These are phyloP conservation scores for Neonectria magnoliae DNA, from an alignment of 2,329 filamentous ascomycete species.

Conservation along the genomic window DNA sequence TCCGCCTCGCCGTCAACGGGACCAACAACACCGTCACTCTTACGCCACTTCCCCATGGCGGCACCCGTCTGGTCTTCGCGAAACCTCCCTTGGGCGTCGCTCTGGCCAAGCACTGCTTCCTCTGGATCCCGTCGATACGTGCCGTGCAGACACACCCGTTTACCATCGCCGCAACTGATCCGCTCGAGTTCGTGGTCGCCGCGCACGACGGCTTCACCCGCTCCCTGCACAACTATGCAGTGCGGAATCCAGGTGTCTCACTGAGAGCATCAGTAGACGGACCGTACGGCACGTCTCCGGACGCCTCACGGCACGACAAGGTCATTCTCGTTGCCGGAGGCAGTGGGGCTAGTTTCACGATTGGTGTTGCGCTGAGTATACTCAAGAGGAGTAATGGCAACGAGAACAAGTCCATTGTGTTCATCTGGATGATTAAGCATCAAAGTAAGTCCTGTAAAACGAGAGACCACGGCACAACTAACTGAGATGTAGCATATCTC, in stretches of 20 bases:
- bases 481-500: constrained; percentile 44
- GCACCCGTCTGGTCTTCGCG: constrained; percentile 63
- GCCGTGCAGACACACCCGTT: constrained; percentile 70
- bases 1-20: constrained; percentile 55
- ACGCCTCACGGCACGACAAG: constrained; percentile 63
- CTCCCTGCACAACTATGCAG: constrained; percentile 62
- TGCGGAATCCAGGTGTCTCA: constrained; percentile 57
- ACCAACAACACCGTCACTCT: constrained; percentile 63
- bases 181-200: constrained; percentile 67
- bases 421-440: constrained; percentile 54
- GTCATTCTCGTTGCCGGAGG: constrained; percentile 70
- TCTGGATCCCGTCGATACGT: constrained; percentile 70
- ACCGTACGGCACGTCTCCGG: constrained; percentile 66
- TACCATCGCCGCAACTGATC: constrained; percentile 63
- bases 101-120: constrained; percentile 70
- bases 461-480: not conserved
- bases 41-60: constrained; percentile 63
- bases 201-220: constrained; percentile 69
- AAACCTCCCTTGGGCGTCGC: constrained; percentile 58
- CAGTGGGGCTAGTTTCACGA: constrained; percentile 67
- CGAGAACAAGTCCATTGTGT: constrained; percentile 45
- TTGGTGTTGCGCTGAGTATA: constrained; percentile 52
- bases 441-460: constrained; percentile 42
- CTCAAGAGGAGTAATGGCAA: constrained; percentile 40
- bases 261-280: constrained; percentile 66